Conservation (phyloP, 805 yeast species). For the Kuraishia capsulata region DNA sequence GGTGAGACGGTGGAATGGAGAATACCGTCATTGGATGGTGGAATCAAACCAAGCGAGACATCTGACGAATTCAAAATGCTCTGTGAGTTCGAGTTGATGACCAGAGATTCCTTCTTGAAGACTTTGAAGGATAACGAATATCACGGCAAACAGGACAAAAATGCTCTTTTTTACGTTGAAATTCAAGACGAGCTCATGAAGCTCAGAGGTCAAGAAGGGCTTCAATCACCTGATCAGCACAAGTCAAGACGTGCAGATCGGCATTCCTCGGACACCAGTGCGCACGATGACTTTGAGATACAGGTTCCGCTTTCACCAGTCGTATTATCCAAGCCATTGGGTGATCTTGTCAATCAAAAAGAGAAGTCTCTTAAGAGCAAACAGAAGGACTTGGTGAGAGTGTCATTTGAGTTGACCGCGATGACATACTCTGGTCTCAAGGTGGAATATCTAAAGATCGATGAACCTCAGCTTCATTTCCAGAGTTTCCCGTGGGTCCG, state of each 20-base stretch:
- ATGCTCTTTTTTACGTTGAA: constrained; percentile 22
- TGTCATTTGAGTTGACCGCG: constrained; percentile 57
- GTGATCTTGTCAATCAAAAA: neutral
- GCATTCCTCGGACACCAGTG: neutral
- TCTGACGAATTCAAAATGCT: constrained; percentile 19
- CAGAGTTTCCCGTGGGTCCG: constrained; percentile 74
- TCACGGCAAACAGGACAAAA: constrained; percentile 20
- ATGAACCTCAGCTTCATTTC: constrained; percentile 45
- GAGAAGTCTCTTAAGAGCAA: neutral
- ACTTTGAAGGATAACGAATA: constrained; percentile 12
- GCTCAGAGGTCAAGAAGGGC: constrained; percentile 14
- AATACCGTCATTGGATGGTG: constrained; percentile 56
- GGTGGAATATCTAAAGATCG: constrained; percentile 57
- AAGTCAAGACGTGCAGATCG: too few relatives aligned
- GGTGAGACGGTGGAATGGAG: constrained; percentile 66
- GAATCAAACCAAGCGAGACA: constrained; percentile 3
- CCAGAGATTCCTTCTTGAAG: constrained; percentile 7
- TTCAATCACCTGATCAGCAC: neutral
- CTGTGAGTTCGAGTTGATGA: constrained; percentile 22
- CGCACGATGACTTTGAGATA: neutral
- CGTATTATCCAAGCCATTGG: neutral
- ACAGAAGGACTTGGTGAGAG: constrained; percentile 24
- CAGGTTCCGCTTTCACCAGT: neutral
- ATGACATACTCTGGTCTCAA: constrained; percentile 57
- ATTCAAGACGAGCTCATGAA: constrained; percentile 17